Base-by-base conservation (phyloP, 805 yeast species). In the Saccharomycopsis sp. region DNA sequence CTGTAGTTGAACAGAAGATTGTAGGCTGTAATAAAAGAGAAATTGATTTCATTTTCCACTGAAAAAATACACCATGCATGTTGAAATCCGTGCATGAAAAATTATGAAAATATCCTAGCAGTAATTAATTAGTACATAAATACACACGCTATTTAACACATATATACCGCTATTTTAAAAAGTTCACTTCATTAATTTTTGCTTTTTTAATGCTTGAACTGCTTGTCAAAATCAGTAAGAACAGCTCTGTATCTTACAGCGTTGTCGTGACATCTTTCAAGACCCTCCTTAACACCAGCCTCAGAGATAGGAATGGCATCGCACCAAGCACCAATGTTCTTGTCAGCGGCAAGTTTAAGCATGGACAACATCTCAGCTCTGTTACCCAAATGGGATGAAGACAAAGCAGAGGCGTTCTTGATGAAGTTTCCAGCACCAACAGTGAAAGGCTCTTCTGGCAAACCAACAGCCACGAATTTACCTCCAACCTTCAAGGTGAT, bases 381-480 rank as follows among this genome's bases (percentile, higher is more conserved):
- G 63, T 67, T 66, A 17, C 78, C 78, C 59, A 73, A 62, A 15
- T 65, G 64, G 0, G 77, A 72, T 24, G 73, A 63, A 12, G 69
- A 66, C 50, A 73, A 59, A 3, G 67, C 60, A 25, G 65, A 66
- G 52, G 70, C 73, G 58, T 66, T 68, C 8, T 57, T 58, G 52
- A 71, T 58, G 59, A 78, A 70, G 22, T 77, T 76, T 14, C 53
- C 64, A 7, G 87, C 85, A 53, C 75, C 70, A 50, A 82, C 77
- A 34, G 64, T 64, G 56, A 73, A 67, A 47, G 65, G 65, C 55
- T 79, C 75, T 53, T 75, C 78, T 56, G 93, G 89, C 66, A 86
- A 75, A 57, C 93, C 93, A 58, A 84, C 90, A 41, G 85, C 75
- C 56, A 84, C 76, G 68, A 84, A 79, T 56, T 75, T 74, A 57